These are phyloP conservation scores for Yamadazyma mexicana DNA, from an alignment of 1,139 yeast species.

Conservation along the genomic window DNA sequence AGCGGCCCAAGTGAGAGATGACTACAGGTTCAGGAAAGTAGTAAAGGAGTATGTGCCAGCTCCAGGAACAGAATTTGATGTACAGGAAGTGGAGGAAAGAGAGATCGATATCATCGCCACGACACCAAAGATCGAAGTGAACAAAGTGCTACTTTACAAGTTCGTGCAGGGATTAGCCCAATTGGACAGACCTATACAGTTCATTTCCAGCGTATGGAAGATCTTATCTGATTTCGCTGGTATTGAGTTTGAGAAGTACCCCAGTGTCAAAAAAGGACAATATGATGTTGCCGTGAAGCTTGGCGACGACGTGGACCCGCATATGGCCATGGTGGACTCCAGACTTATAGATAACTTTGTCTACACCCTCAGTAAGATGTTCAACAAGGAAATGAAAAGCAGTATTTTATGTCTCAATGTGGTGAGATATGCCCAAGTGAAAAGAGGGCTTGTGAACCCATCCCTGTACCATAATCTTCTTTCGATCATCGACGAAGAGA, in stretches of 20 bases:
- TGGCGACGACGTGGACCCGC: slow-evolving; percentile 7
- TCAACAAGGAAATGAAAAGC: slow-evolving; percentile 12
- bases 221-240: slow-evolving; percentile 38
- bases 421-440: slow-evolving; percentile 7
- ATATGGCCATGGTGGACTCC: slow-evolving; percentile 11
- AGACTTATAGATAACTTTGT: slow-evolving; percentile 29
- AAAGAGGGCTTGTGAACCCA: slow-evolving; percentile 2
- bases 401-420: slow-evolving; percentile 11
- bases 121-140: slow-evolving; percentile 9
- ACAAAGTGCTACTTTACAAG: slow-evolving; percentile 32
- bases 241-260: slow-evolving; percentile 15
- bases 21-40: not conserved
- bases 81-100: not conserved
- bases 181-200: slow-evolving; percentile 34
- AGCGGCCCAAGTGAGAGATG: not conserved
- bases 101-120: not conserved
- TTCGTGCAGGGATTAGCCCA: slow-evolving; percentile 33
- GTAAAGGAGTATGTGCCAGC: not conserved
- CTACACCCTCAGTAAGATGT: slow-evolving; percentile 25
- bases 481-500: slow-evolving; percentile 32
- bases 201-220: slow-evolving; percentile 31
- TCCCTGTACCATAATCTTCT: slow-evolving; percentile 20
- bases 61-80: not conserved
- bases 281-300: slow-evolving; percentile 10
- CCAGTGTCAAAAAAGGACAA: slow-evolving; percentile 10